Base-by-base conservation (phyloP, 2,329 filamentous ascomycete genomes). In the Fonsecaea nubica region DNA sequence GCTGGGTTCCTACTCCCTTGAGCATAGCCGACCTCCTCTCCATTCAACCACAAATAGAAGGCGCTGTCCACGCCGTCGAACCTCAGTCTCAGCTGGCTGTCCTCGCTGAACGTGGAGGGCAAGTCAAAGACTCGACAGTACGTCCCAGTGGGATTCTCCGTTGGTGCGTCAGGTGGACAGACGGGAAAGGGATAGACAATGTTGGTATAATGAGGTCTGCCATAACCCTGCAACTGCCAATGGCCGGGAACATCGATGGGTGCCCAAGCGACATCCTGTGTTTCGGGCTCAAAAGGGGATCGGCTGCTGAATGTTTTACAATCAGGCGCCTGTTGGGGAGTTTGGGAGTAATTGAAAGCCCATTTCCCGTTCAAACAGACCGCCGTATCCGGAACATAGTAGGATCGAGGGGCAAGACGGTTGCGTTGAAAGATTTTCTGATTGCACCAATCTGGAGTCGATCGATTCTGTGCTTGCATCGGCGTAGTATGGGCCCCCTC, bases 31-130 rank as follows among this genome's bases (percentile, higher is more conserved):
- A 91, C 79, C 40, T 87, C 77, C 15, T 79, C 74, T 0, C 87
- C 87, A 69, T 92, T 92, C 6, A 92, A 78, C 83, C 85, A 91
- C 10, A 91, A 77, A 75, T 91, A 88, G 72, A 89, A 92, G 0
- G 89, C 87, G 72, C 87, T 89, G 72, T 92, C 89, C 0, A 92
- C 89, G 1, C 90, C 90, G 62, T 92, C 89, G 67, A 91, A 92
- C 10, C 89, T 81, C 25, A 92, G 77, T 15, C 88, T 81, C 18
- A 91, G 77, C 70, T 90, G 87, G 52, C 79, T n/a, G 79, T 21
- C 33, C 18, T 62, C 33, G 21, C 62, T 7, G 78, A 75, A 1
- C 76, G 63, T 0, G 87, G 87, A 2, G 52, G 48, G 57, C 3
- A 89, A 9, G 2, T 33, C 36, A 32, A 71, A 90, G 89, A 3